Evolutionary conservation across 1,284 basidiomycete species (phyloP).

Genomic region (Boletus nobilissimus): DNA sequence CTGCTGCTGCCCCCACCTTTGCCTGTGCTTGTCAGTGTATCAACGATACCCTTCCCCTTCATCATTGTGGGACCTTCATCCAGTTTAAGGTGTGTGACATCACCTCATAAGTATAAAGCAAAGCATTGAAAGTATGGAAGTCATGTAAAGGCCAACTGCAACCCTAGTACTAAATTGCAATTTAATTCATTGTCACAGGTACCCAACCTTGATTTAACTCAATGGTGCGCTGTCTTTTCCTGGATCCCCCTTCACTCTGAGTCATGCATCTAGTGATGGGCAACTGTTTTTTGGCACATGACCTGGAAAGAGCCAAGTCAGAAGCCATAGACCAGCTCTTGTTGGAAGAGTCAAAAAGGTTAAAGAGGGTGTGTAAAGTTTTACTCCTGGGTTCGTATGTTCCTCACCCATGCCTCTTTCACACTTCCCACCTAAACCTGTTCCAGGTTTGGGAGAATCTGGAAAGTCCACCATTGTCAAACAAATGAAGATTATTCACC

Average conservation of each 20-base stretch:
- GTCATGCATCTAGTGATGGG: conserved; percentile 73
- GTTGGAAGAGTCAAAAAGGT: conserved; percentile 76
- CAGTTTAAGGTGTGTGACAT: no score
- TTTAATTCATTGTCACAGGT: no score
- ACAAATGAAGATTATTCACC: conserved; percentile 99
- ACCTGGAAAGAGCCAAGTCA: conserved; percentile 72
- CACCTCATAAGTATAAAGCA: no score
- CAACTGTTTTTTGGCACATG: conserved; percentile 68
- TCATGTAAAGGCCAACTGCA: no score
- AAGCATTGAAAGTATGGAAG: no score
- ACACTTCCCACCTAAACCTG: neutral
- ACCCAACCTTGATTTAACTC: no score
- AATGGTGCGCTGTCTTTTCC: no score
- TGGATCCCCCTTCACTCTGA: no score
- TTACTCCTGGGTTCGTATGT: conserved; percentile 80
- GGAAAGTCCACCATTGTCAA: conserved; percentile 98
- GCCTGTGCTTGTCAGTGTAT: conserved; percentile 22
- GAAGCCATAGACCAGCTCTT: conserved; percentile 78
- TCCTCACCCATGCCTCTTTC: conserved; percentile 26
- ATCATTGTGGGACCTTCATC: conserved; percentile 49
- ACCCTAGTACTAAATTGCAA: no score
- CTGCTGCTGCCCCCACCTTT: conserved; percentile 3
- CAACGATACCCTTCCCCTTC: conserved; percentile 44
- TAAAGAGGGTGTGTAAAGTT: conserved; percentile 95
- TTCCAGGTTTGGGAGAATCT: conserved; percentile 71